Percentiles rank a stretch among this genome's conserved stretches.
phyloP scores from a whole-genome alignment of 495 filamentous ascomycete species.

The Glarea lozoyensis region DNA sequence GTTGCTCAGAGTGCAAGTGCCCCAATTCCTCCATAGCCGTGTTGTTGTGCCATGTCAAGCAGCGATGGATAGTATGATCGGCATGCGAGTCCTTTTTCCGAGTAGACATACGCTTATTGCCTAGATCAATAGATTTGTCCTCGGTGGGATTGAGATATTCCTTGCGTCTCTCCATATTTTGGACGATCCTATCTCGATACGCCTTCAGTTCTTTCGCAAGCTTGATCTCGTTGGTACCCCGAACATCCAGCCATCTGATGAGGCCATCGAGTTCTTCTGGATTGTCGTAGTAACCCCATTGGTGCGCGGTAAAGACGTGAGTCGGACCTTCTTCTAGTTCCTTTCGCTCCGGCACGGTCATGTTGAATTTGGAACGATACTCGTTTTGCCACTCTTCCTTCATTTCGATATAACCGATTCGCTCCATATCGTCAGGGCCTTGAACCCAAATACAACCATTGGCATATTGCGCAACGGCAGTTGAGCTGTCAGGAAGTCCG shows the following conservation, averaged over 20 bases:
- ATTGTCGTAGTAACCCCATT: slow-evolving; percentile 89
- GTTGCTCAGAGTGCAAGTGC: slow-evolving; percentile 73
- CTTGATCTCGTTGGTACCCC: slow-evolving; percentile 74
- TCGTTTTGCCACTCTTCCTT: slow-evolving; percentile 52
- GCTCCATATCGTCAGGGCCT: slow-evolving; percentile 84
- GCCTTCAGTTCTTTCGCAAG: slow-evolving; percentile 73
- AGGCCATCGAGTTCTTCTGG: slow-evolving; percentile 66
- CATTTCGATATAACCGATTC: slow-evolving; percentile 71
- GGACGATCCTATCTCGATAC: slow-evolving; percentile 67
- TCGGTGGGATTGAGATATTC: slow-evolving; percentile 57
- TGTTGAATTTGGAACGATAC: slow-evolving; percentile 57
- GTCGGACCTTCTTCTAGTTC: slow-evolving; percentile 77
- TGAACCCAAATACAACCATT: slow-evolving; percentile 96
- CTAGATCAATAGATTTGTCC: slow-evolving; percentile 35
- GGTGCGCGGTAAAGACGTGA: slow-evolving; percentile 61
- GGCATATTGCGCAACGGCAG: slow-evolving; percentile 75
- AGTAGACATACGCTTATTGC: slow-evolving; percentile 61
- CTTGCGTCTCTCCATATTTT: slow-evolving; percentile 71
- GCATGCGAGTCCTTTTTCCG: slow-evolving; percentile 62
- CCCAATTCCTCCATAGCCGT: slow-evolving; percentile 68
- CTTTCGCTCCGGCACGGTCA: slow-evolving; percentile 80
- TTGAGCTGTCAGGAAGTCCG: slow-evolving; percentile 81
- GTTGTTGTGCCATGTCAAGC: slow-evolving; percentile 74
- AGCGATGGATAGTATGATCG: slow-evolving; percentile 51
- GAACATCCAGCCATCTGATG: slow-evolving; percentile 79